Evolutionary conservation across 2,329 filamentous ascomycete species (phyloP).

Genomic region (Aureobasidium leucospermi): DNA sequence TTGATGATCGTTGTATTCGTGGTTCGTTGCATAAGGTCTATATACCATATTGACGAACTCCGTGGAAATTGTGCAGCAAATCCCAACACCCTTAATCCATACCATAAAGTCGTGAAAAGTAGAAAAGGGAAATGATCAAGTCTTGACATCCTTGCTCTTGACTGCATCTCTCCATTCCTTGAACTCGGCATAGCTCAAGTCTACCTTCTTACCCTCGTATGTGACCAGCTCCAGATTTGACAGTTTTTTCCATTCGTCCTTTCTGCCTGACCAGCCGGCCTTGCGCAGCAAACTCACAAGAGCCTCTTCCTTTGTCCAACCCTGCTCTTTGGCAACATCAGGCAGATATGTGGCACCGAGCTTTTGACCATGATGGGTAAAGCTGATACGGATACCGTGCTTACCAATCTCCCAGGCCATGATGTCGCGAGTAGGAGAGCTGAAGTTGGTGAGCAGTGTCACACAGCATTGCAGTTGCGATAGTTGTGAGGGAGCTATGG

Average conservation of each 20-base stretch:
- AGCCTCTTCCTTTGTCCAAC: conserved; percentile 91
- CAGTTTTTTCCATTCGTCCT: conserved; percentile 60
- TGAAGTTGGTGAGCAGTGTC: conserved; percentile 60
- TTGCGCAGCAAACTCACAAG: conserved; percentile 86
- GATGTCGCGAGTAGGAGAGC: conserved; percentile 52
- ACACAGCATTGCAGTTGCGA: conserved; percentile 65
- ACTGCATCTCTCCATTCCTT: conserved; percentile 74
- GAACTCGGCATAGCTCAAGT: conserved; percentile 64
- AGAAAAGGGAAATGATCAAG: background rate
- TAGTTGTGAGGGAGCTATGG: conserved; percentile 60
- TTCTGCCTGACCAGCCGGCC: conserved; percentile 74
- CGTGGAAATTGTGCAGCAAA: too few species aligned
- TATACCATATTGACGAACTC: too few species aligned
- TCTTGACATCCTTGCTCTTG: conserved; percentile 20
- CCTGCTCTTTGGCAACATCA: conserved; percentile 84
- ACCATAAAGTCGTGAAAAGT: background rate
- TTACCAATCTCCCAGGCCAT: conserved; percentile 81
- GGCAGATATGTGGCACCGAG: conserved; percentile 88
- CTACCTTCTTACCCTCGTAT: conserved; percentile 79
- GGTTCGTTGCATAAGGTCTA: too few species aligned
- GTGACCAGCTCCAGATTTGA: conserved; percentile 66
- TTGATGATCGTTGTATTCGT: too few species aligned
- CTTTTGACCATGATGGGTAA: conserved; percentile 63
- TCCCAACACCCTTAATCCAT: background rate
- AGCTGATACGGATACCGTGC: conserved; percentile 82